These are phyloP conservation scores for Talaromyces proteolyticus DNA, from an alignment of 495 filamentous ascomycete species.

Conservation along the genomic window DNA sequence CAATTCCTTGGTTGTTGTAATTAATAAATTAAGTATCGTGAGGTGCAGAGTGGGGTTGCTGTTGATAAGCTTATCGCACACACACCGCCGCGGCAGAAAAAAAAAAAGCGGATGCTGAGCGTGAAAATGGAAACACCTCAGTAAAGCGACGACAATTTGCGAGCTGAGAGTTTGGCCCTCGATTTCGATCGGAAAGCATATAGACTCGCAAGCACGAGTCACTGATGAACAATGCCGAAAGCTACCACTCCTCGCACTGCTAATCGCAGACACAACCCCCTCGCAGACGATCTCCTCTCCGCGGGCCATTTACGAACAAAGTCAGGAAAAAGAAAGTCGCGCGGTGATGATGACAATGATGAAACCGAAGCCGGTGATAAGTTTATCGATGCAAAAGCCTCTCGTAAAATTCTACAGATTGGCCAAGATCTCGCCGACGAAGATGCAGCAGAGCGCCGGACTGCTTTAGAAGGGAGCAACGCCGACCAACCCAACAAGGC, in stretches of 20 bases:
- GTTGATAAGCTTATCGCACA: slow-evolving; percentile 7
- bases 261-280: slow-evolving; percentile 58
- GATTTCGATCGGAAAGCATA: too few species aligned
- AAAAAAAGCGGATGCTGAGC: neutral
- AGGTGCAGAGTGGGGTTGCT: too few species aligned
- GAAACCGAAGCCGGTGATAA: slow-evolving; percentile 41
- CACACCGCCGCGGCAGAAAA: slow-evolving; percentile 8
- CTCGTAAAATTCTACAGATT: slow-evolving; percentile 80
- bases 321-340: slow-evolving; percentile 49
- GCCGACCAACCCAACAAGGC: slow-evolving; percentile 43
- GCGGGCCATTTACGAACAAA: slow-evolving; percentile 54
- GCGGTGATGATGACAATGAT: slow-evolving; percentile 48
- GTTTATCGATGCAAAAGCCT: slow-evolving; percentile 81
- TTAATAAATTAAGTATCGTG: neutral
- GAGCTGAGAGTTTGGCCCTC: neutral
- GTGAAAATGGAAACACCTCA: neutral
- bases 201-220: neutral
- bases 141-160: neutral
- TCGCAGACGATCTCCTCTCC: slow-evolving; percentile 65
- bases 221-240: slow-evolving; percentile 34
- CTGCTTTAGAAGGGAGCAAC: slow-evolving; percentile 12
- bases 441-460: slow-evolving; percentile 47
- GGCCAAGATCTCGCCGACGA: slow-evolving; percentile 79
- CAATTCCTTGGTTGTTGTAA: too few species aligned
- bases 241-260: slow-evolving; percentile 27